Base-by-base conservation (phyloP, 2,329 filamentous ascomycete genomes). In the Pseudocercospora macadamiae region DNA sequence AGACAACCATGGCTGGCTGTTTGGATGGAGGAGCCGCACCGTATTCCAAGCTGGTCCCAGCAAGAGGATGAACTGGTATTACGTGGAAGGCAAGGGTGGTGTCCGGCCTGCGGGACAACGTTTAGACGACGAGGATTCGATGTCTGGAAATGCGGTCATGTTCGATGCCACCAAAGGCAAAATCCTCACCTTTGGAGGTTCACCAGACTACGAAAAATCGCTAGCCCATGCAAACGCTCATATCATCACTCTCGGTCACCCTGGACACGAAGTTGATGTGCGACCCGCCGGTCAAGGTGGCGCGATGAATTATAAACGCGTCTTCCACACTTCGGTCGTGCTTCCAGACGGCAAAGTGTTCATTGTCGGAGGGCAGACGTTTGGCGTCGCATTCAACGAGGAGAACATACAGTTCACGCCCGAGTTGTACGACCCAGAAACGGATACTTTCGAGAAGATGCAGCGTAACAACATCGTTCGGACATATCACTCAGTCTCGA, bases 41-140 rank as follows among this genome's bases (percentile, higher is more conserved):
- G 5, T 83, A 4, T 83, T 85, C 67, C 82, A 85, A 64, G 83
- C 82, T 2, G 83, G 83, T 0, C 83, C 83, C 0, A 80, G 77
- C 55, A 78, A 72, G 49, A 71, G 74, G 1, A 84, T 85, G 79
- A 80, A 86, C 66, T 87, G 84, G 84, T 86, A 80, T 63, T 72
- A 74, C 28, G 82, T 78, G 0, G 65, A 64, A 1, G 79, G 77
- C 4, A 70, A 68, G 26, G 83, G 83, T 1, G 82, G 82, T 0
- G 71, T 60, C 2, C 74, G 82, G 3, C 73, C 70, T 21, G 82
- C 82, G 0, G 82, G 82, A 0, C 71, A 60, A 2, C 73, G 82
- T 4, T 73, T 69, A n/a, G 73, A 74, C 6, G 77, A 79, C 26
- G 69, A 76, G 9, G 77, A 84, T 60, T 71, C 82, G 2, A 86